Conservation (phyloP, 2,329 filamentous ascomycete genomes). For the Ilyonectria mors-panacis region DNA sequence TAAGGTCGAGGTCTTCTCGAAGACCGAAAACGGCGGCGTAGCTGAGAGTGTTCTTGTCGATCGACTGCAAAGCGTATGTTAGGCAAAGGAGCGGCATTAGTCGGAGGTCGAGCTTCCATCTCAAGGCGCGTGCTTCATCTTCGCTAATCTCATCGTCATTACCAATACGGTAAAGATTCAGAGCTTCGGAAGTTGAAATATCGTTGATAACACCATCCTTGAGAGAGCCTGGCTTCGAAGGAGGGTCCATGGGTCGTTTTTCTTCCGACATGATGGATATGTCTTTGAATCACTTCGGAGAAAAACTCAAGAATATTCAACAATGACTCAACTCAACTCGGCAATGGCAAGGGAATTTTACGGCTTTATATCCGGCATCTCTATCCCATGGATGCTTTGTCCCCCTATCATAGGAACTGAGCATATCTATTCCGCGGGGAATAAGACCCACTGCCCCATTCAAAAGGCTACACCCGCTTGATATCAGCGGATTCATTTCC, state of each 20-base stretch:
- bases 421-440: conserved; percentile 10
- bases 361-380: background rate
- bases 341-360: background rate
- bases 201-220: conserved; percentile 2
- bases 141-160: background rate
- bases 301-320: no score
- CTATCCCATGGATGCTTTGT: background rate
- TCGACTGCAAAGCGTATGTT: conserved; percentile 40
- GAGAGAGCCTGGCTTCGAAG: background rate
- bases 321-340: background rate
- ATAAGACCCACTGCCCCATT: background rate
- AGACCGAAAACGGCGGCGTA: conserved; percentile 59
- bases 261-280: background rate
- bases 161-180: background rate
- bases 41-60: conserved; percentile 43
- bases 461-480: background rate
- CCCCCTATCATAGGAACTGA: background rate
- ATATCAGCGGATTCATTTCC: background rate
- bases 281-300: background rate
- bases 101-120: conserved; percentile 36
- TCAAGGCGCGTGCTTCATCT: conserved; percentile 2
- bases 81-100: conserved; percentile 41
- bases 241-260: background rate
- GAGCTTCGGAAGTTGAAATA: conserved; percentile 7
- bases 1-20: conserved; percentile 53